Base-by-base conservation (phyloP, 805 yeast species). In the Zygoascus ofunaensis region DNA sequence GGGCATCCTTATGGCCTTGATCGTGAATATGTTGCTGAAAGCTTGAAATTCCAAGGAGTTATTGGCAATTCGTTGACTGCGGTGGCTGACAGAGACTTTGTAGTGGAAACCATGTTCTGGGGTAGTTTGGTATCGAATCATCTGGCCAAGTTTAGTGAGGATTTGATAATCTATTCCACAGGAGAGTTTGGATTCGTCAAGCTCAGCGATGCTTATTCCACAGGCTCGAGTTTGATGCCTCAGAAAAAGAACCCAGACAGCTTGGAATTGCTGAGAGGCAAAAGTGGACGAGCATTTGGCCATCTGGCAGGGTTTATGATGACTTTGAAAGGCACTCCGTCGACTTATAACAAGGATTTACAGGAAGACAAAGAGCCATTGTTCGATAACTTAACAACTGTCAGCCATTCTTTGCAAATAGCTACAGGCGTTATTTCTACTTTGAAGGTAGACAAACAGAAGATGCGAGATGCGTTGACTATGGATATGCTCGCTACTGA, bases 401-500 rank as follows among this genome's bases (percentile, higher is more conserved):
- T 90, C 20, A 94, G 87, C 56, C 97, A 92, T 67, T 92, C 97
- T 1, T 75, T 89, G 39, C 72, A 85, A 52, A 92, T 92, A 60
- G 94, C 97, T 26, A 89, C 97, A 1, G 99, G 99, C 52, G 97
- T 92, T 4, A 72, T 92, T 39, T 87, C 97, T 2, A 92, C 98
- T 1, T 73, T 92, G 56, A 60, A 63, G 35, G 84, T 89, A 53
- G 73, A 83, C 55, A 72, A 74, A 51, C 82, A 76, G 43, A 79
- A 73, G 54, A 92, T 92, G 98, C 75, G 72, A 55, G 79, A 74
- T 37, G 90, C 97, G 0, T 75, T 92, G 57, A 89, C 97, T 23
- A 90, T 90, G 95, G 98, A 92, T 66, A 92, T 92, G 98, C 76
- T 92, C 56, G 98, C 98, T 18, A 92, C 99, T 26, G 99, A 92